These are phyloP conservation scores for Adansonia gregorii DNA, from an alignment of 441 rosid genomes.

Conservation along the genomic window DNA sequence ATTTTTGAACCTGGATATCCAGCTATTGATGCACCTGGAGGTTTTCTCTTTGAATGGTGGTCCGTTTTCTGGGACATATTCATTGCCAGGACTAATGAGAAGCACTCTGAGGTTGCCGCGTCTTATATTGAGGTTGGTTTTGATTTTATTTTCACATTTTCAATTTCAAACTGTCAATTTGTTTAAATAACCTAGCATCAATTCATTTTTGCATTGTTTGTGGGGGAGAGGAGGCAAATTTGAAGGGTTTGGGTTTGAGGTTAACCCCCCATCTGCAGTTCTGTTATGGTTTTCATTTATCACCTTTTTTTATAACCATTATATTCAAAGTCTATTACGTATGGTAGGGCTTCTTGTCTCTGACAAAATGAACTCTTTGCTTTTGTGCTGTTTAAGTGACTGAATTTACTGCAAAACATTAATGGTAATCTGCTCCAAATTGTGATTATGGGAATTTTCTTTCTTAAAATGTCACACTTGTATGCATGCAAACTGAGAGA, in stretches of 20 bases:
- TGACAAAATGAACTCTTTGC: neutral
- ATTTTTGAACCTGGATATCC: constrained; percentile 36
- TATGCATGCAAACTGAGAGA: neutral
- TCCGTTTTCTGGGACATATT: constrained; percentile 96
- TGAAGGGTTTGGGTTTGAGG: neutral
- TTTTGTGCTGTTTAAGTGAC: constrained; percentile 7
- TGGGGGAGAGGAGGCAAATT: neutral
- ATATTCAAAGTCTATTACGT: neutral
- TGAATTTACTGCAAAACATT: neutral
- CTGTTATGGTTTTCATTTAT: neutral
- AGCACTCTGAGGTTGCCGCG: constrained; percentile 80
- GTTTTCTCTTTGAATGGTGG: constrained; percentile 97
- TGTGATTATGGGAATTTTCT: neutral
- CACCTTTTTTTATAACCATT: neutral
- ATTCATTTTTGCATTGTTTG: neutral
- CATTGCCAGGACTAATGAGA: constrained; percentile 78
- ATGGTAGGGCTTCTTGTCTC: neutral
- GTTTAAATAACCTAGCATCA: neutral
- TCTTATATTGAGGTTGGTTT: constrained; percentile 67
- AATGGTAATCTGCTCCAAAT: neutral
- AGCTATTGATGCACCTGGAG: constrained; percentile 95
- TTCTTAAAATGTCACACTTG: neutral
- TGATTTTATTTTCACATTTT: neutral
- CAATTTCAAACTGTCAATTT: neutral
- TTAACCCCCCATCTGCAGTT: neutral